Evolutionary conservation across 2,329 filamentous ascomycete species (phyloP).

Genomic region (Claviceps maximensis): DNA sequence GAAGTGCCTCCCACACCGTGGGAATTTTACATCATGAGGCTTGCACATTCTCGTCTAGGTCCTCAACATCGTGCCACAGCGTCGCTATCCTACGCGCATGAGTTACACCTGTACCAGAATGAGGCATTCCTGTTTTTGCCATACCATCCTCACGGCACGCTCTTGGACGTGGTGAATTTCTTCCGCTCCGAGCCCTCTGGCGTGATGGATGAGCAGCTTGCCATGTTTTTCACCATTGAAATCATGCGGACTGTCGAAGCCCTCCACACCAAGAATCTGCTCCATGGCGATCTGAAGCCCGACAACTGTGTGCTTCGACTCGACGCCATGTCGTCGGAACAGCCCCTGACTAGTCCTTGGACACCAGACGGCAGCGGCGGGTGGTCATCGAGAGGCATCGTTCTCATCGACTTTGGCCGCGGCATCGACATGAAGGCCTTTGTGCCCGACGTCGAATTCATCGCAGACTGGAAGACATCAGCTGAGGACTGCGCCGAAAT

Average conservation of each 20-base stretch:
- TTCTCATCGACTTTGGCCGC: slow-evolving; percentile 88
- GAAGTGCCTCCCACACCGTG: slow-evolving; percentile 78
- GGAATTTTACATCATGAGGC: slow-evolving; percentile 94
- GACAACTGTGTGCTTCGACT: slow-evolving; percentile 91
- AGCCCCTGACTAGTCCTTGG: slow-evolving; percentile 50
- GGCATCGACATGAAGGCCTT: slow-evolving; percentile 90
- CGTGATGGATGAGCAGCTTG: slow-evolving; percentile 78
- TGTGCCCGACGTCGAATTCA: slow-evolving; percentile 58
- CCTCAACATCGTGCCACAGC: slow-evolving; percentile 57
- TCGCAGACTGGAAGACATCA: slow-evolving; percentile 88
- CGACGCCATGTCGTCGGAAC: slow-evolving; percentile 32
- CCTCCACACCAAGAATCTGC: slow-evolving; percentile 62
- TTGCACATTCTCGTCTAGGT: slow-evolving; percentile 63
- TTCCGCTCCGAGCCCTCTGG: slow-evolving; percentile 58
- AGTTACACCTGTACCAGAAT: slow-evolving; percentile 82
- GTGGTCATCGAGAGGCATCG: slow-evolving; percentile 69
- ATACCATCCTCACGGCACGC: slow-evolving; percentile 75
- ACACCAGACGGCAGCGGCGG: slow-evolving; percentile 59
- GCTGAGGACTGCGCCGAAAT: slow-evolving; percentile 90
- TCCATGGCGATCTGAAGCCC: slow-evolving; percentile 90
- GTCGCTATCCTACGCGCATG: slow-evolving; percentile 71
- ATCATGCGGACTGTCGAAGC: slow-evolving; percentile 81
- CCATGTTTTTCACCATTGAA: slow-evolving; percentile 93
- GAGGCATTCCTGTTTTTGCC: slow-evolving; percentile 85
- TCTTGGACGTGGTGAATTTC: slow-evolving; percentile 88